Conservation (phyloP, 371 early-diverging fungal genomes). For the Mortierella sp. region DNA sequence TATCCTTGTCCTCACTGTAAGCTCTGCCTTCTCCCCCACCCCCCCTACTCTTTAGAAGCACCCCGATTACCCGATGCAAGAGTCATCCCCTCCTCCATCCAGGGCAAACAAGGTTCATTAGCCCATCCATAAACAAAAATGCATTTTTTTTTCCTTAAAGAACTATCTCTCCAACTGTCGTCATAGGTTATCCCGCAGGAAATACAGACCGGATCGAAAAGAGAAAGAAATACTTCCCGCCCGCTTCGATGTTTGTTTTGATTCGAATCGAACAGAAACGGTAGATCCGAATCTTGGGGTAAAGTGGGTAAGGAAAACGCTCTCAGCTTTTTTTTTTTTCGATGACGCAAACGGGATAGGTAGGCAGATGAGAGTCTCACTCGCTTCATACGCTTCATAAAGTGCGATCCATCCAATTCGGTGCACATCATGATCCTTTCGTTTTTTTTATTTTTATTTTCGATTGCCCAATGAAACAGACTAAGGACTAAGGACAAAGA, state of each 20-base stretch:
- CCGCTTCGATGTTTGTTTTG: background rate
- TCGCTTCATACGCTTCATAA: background rate
- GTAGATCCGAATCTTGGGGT: conserved; percentile 11
- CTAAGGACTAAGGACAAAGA: background rate
- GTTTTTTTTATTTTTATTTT: background rate
- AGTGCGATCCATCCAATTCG: background rate
- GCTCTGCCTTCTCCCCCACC: too few relatives aligned
- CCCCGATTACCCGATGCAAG: too few relatives aligned
- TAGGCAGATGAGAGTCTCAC: background rate
- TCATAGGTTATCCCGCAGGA: background rate
- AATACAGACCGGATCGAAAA: background rate
- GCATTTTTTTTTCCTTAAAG: too few relatives aligned
- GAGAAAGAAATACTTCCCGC: background rate
- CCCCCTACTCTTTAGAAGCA: too few relatives aligned
- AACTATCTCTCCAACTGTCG: background rate
- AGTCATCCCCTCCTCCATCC: too few relatives aligned
- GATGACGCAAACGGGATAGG: background rate
- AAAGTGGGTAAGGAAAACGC: background rate
- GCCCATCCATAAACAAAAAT: too few relatives aligned
- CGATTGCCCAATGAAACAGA: background rate
- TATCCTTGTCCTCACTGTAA: too few relatives aligned
- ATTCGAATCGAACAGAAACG: background rate
- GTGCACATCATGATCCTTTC: background rate
- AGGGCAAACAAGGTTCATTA: too few relatives aligned
- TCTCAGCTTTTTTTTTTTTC: background rate